Conservation (phyloP, 2,329 filamentous ascomycete species). For the Scopulariopsis brevicaulis region DNA sequence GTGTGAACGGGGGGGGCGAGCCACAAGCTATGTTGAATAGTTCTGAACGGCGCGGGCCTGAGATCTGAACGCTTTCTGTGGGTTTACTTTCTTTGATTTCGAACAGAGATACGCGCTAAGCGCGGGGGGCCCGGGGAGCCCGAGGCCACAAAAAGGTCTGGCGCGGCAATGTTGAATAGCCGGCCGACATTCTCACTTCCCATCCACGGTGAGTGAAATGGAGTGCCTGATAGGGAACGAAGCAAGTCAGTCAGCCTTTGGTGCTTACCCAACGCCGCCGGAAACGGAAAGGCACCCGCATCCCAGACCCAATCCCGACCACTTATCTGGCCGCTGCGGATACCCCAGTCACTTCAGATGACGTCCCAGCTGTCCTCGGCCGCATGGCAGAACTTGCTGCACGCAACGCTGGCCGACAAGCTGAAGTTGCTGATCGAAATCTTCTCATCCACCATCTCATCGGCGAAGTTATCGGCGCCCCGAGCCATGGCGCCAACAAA, state of each 20-base stretch:
- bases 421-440: constrained; percentile 99
- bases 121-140: constrained; percentile 51
- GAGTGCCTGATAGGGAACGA: background rate
- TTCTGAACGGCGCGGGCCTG: constrained; percentile 55
- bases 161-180: constrained; percentile 64
- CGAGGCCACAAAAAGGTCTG: constrained; percentile 26
- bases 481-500: constrained; percentile 99
- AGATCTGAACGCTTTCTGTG: constrained; percentile 63
- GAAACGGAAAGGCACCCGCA: background rate
- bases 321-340: background rate
- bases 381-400: constrained; percentile 98
- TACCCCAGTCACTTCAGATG: constrained; percentile 41
- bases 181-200: constrained; percentile 20
- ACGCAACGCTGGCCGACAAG: constrained; percentile 91
- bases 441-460: constrained; percentile 88
- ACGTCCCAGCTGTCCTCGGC: constrained; percentile 95
- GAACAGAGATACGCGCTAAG: constrained; percentile 66
- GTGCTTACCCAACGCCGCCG: background rate
- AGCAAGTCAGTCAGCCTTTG: background rate
- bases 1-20: background rate
- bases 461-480: constrained; percentile 89
- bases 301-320: background rate
- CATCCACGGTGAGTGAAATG: constrained; percentile 10
- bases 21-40: constrained; percentile 55
- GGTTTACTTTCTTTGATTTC: constrained; percentile 48